Evolutionary conservation across 257 asterid species (phyloP), one percentile per base, ranked within the genome.

Genomic region (Nicotiana noctiflora): DNA sequence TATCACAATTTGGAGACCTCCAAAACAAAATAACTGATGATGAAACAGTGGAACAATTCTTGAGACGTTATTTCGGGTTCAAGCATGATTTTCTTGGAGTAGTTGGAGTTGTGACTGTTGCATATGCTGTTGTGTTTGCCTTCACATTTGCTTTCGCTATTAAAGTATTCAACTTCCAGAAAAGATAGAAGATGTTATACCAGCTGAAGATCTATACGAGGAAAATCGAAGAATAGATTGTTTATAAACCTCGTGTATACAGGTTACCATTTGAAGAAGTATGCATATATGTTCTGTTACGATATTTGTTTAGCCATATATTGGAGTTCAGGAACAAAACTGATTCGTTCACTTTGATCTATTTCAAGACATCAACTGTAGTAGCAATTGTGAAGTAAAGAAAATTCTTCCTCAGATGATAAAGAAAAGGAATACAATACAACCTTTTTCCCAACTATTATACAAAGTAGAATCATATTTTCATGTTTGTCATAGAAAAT

Each of bases 1-100:
- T 80, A 6, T 82, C 98, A 2, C 98, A 93, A 61, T 93, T 86
- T 19, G 97, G 95, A 63, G 93, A 93, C 40, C 40, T 84, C 1
- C 76, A 81, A 18, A 70, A 62, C 7, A 62, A 9, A 21, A 19
- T 89, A 4, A 4, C 0, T 2, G 52, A 44, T 5, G 60, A 79
- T 2, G 44, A 44, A 67, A 79, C 88, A 0, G 89, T 90, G 56
- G 37, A 90, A 79, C 88, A 88, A 17, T 86, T 85, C 86, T 72
- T 90, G 88, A 82, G 75, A 64, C 78, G 84, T 29, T 88, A 76
- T 86, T 90, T 85, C 4, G 97, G 93, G 1, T 89, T 86, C 82
- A 84, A 82, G 55, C 91, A 87, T 32, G 91, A 86, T 70, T 89
- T 88, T 83, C 82, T 92, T 57, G 91, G 90, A 77, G 79, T 60